Percentiles rank a stretch among this genome's conserved stretches.
phyloP scores from a whole-genome alignment of 1,139 yeast species.

The Pneumocystis carinii region DNA sequence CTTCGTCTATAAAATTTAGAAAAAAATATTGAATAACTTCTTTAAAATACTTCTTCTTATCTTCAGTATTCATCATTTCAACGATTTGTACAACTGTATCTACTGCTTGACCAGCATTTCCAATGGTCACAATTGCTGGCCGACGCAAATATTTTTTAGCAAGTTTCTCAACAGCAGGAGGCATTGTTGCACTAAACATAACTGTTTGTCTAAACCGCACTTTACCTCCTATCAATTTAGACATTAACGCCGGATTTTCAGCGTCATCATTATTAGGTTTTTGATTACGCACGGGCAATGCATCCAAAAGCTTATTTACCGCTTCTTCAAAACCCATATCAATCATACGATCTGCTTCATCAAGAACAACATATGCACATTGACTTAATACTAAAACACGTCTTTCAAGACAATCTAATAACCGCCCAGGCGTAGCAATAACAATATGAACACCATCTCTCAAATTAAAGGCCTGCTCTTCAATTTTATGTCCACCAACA shows the following conservation, averaged over 20 bases:
- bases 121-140: conserved; percentile 55
- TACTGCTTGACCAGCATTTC: conserved; percentile 44
- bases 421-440: conserved; percentile 87
- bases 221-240: conserved; percentile 15
- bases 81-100: conserved; percentile 57
- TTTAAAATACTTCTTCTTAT: conserved; percentile 22
- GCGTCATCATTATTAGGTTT: conserved; percentile 21
- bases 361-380: conserved; percentile 60
- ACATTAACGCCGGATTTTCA: conserved; percentile 15
- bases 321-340: conserved; percentile 88
- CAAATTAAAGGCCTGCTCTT: conserved; percentile 49
- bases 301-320: conserved; percentile 41
- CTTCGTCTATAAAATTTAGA: conserved; percentile 17
- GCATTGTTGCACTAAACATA: conserved; percentile 93
- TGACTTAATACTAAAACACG: conserved; percentile 44
- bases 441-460: conserved; percentile 61
- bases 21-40: background rate
- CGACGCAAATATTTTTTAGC: conserved; percentile 44
- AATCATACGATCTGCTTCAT: conserved; percentile 91
- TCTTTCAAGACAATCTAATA: conserved; percentile 64
- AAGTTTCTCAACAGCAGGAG: conserved; percentile 52
- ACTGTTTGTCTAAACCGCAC: conserved; percentile 37
- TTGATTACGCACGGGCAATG: conserved; percentile 29
- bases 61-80: conserved; percentile 33
- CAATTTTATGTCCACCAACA: conserved; percentile 83